A percentile compares a stretch with the other conserved stretches of the same genome.
These are phyloP conservation scores for Theileria orientalis DNA, from an alignment of 169 alveolate genomes.

Conservation along the genomic window DNA sequence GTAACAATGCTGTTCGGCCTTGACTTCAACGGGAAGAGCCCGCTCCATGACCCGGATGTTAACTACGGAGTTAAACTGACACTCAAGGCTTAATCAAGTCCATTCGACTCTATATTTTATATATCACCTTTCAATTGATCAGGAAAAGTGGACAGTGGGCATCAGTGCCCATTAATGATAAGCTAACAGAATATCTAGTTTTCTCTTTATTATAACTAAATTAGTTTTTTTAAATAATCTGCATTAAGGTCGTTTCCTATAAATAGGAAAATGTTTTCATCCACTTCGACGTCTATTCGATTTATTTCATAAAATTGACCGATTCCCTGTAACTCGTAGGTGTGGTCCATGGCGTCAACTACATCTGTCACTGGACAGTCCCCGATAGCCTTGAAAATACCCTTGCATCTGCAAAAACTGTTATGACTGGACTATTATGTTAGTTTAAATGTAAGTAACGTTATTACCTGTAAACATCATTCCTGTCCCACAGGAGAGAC, in stretches of 20 bases:
- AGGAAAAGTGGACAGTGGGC: too few relatives aligned
- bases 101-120: background rate
- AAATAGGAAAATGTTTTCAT: slow-evolving; percentile 56
- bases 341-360: slow-evolving; percentile 13
- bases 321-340: slow-evolving; percentile 70
- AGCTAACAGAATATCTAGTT: background rate
- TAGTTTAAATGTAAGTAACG: background rate
- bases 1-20: slow-evolving; percentile 39
- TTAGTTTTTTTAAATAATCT: background rate
- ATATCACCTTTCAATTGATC: background rate
- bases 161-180: background rate
- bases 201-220: background rate
- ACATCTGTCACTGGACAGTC: slow-evolving; percentile 16
- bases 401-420: slow-evolving; percentile 64
- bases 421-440: too few relatives aligned
- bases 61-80: slow-evolving; percentile 58
- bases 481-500: slow-evolving; percentile 52
- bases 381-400: slow-evolving; percentile 58
- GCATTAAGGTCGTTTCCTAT: slow-evolving; percentile 27
- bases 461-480: slow-evolving; percentile 34
- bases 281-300: slow-evolving; percentile 36
- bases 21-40: slow-evolving; percentile 42
- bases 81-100: slow-evolving; percentile 15
- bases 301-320: slow-evolving; percentile 69
- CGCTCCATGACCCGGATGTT: slow-evolving; percentile 17